Evolutionary conservation across 2,329 filamentous ascomycete species (phyloP), one percentile per base, ranked within the genome.

Genomic region (Dactylellina haptotyla): DNA sequence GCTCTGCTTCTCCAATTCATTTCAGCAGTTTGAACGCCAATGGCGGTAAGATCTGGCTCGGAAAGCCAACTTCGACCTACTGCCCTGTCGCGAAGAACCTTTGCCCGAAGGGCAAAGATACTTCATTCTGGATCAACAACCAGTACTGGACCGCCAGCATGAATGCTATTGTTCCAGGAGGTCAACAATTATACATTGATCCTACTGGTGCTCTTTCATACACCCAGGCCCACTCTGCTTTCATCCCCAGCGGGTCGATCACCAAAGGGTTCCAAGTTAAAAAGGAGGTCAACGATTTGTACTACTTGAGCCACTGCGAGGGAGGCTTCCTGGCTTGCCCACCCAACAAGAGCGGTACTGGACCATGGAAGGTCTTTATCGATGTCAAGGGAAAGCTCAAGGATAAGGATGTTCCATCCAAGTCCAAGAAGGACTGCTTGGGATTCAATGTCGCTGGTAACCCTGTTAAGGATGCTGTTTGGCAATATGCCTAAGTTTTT

Each of bases 121-220:
- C 85, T 5, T 82, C 83, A 6, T 80, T 86, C 51, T 77, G 80
- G 34, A 80, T 82, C 28, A 80, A 81, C 14, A 76, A 74, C 48
- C 4, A 51, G 6, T 18, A 14, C 4, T 48, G 63, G n/a, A 76
- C 77, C 6, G 59, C 54, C 48, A 76, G 82, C 75, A 80, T 82
- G 79, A 37, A 82, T 80, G 84, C 86, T 30, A 78, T 83, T 28
- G 88, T 89, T 3, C 87, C 88, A 3, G 88, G 88, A 26, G 88
- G 88, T 25, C 88, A 90, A 77, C 80, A 83, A 66, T 83, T 89
- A 76, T 90, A 87, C 79, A 82, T 90, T 65, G 81, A 80, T 2
- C 81, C 84, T 2, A 79, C 82, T 25, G 88, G 88, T 4, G 81
- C 83, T 8, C 79, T 90, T 65, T 81, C 82, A 62, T 90, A 86